Conservation (phyloP, 73 alveolate species). For the Uronychia setigera region DNA sequence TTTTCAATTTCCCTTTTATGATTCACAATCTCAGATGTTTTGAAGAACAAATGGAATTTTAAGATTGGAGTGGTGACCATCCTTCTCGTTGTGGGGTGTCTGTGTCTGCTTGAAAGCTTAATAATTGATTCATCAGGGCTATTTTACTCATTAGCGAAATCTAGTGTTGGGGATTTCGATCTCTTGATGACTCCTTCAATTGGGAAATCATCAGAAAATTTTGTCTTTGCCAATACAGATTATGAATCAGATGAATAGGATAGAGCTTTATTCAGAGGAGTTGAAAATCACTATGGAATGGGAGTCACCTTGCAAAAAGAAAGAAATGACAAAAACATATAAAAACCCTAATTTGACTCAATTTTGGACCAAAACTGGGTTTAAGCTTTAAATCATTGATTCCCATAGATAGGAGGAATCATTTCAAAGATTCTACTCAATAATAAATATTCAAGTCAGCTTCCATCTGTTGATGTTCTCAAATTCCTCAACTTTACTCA, state of each 20-base stretch:
- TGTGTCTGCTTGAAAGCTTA: not conserved
- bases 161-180: not conserved
- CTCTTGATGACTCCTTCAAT: not conserved
- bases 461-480: not conserved
- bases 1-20: no score
- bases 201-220: not conserved
- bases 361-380: not conserved
- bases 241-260: not conserved
- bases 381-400: not conserved
- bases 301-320: not conserved
- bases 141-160: not conserved
- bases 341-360: not conserved
- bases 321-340: not conserved
- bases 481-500: not conserved
- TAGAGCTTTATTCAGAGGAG: not conserved
- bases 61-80: no score
- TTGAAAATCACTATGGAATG: not conserved
- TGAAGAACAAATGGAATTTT: no score
- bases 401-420: not conserved
- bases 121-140: not conserved
- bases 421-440: not conserved
- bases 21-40: no score
- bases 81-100: not conserved
- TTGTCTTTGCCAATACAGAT: not conserved
- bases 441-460: no score